Conservation (phyloP, 129 eudicot species). For the Saussurea involucrata region DNA sequence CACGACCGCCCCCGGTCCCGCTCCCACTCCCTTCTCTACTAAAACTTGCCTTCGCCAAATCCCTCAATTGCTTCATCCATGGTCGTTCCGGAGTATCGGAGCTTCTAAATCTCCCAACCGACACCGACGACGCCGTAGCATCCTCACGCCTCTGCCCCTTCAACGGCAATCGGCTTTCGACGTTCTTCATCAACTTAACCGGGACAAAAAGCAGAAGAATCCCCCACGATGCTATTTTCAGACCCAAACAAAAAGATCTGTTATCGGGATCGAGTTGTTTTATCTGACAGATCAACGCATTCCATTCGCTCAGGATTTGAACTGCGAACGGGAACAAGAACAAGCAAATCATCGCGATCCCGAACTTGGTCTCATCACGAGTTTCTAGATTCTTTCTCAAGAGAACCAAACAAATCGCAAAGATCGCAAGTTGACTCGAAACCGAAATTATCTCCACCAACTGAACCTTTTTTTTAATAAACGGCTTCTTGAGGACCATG, state of each 20-base stretch:
- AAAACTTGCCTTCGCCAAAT: conserved; percentile 75
- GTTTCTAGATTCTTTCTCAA: conserved; percentile 37
- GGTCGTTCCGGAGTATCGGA: conserved; percentile 51
- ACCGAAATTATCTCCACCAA: conserved; percentile 83
- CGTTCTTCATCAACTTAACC: conserved; percentile 36
- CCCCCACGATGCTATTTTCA: conserved; percentile 63
- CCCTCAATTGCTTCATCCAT: conserved; percentile 79
- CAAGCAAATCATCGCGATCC: conserved; percentile 58
- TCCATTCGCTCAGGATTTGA: conserved; percentile 74
- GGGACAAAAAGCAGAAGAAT: conserved; percentile 58
- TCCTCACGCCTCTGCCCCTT: conserved; percentile 9
- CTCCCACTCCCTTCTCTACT: conserved; percentile 36
- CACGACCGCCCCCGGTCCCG: background rate
- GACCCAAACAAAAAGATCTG: conserved; percentile 46
- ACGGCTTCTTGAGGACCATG: conserved; percentile 91
- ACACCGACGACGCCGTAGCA: conserved; percentile 11
- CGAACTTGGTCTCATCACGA: conserved; percentile 41
- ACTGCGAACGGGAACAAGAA: conserved; percentile 52
- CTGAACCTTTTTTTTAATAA: conserved; percentile 83
- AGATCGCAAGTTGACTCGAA: conserved; percentile 58
- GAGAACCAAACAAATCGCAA: conserved; percentile 53
- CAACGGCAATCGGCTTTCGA: conserved; percentile 34
- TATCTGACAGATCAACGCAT: conserved; percentile 59
- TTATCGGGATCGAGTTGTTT: conserved; percentile 56
- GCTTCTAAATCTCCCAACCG: conserved; percentile 37